Evolutionary conservation across 495 filamentous ascomycete species (phyloP).

Genomic region (Annulohypoxylon moriforme): DNA sequence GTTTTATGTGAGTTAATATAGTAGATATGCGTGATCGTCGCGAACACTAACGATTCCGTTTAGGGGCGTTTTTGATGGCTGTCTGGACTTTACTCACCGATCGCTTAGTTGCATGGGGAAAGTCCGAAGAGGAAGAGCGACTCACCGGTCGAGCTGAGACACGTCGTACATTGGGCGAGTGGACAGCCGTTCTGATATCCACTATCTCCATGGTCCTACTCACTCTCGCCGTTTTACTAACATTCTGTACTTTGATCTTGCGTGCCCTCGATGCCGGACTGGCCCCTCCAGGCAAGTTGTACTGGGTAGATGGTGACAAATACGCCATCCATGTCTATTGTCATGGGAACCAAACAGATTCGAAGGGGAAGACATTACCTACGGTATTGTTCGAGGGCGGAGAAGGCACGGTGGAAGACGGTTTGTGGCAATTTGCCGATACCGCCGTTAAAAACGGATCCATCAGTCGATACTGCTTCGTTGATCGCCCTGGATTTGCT

Average conservation of each 20-base stretch:
- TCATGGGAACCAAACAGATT: conserved; percentile 70
- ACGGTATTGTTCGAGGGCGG: conserved; percentile 89
- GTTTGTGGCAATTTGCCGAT: conserved; percentile 76
- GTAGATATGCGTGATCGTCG: neutral
- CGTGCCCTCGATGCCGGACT: conserved; percentile 80
- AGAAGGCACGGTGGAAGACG: conserved; percentile 78
- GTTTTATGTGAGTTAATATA: conserved; percentile 74
- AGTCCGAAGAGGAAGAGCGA: conserved; percentile 89
- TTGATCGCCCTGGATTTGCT: conserved; percentile 88
- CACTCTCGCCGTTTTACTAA: conserved; percentile 72
- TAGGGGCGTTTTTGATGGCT: conserved; percentile 59
- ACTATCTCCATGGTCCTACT: conserved; percentile 75
- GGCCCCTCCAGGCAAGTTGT: conserved; percentile 73
- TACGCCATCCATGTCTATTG: conserved; percentile 90
- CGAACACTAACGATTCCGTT: conserved; percentile 63
- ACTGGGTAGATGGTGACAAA: conserved; percentile 80
- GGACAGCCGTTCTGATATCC: conserved; percentile 82
- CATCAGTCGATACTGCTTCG: conserved; percentile 92
- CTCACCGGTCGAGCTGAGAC: conserved; percentile 91
- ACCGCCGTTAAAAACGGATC: conserved; percentile 75
- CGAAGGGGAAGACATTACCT: conserved; percentile 61
- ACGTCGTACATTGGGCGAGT: conserved; percentile 81
- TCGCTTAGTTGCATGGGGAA: conserved; percentile 87
- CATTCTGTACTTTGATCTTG: conserved; percentile 81
- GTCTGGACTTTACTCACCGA: conserved; percentile 57